Base-by-base conservation (phyloP, 306 rosid genomes). In the Glycine soja region DNA sequence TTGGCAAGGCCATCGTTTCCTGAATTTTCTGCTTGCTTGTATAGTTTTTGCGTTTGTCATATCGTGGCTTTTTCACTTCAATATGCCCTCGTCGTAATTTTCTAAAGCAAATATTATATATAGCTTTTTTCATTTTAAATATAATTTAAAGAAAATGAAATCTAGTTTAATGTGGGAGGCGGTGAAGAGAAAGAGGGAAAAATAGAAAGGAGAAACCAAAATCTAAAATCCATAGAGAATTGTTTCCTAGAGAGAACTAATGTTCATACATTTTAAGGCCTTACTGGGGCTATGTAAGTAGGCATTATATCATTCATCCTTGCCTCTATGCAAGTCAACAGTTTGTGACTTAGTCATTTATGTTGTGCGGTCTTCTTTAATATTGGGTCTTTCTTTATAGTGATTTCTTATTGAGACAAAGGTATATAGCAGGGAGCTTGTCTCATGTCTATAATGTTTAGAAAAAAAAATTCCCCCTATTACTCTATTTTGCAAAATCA, bases 1-100 rank as follows among this genome's bases (percentile, higher is more conserved):
- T 80, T 93, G 97, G 98, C 97, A 87, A 3, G 92, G 97, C 70
- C 95, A 90, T 66, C 90, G 98, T 51, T 90, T 93, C 85, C 85
- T 93, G 62, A 93, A 93, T 71, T 91, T 93, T 82, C 88, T 93
- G 51, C 97, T 93, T 58, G 98, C 98, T 66, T 91, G 98, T 84
- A 91, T 93, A 89, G 97, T 93, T 45, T 90, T 91, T 85, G 98
- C 98, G 14, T 93, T 91, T 61, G 95, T 93, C 80, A 86, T 93
- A 84, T 93, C 98, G 3, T 93, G 98, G 98, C 91, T 91, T 69
- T 93, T 93, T 59, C 98, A 90, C 84, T 93, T 93, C 80, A 93
- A 93, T 10, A 87, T 93, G 69, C 88, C 94, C 3, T 89, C 93
- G 0, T 86, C 85, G 0, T 84, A 89, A 65, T 50, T 30, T 48